Base-by-base conservation (phyloP, 140 eudicot genomes). In the Stevia rebaudiana region DNA sequence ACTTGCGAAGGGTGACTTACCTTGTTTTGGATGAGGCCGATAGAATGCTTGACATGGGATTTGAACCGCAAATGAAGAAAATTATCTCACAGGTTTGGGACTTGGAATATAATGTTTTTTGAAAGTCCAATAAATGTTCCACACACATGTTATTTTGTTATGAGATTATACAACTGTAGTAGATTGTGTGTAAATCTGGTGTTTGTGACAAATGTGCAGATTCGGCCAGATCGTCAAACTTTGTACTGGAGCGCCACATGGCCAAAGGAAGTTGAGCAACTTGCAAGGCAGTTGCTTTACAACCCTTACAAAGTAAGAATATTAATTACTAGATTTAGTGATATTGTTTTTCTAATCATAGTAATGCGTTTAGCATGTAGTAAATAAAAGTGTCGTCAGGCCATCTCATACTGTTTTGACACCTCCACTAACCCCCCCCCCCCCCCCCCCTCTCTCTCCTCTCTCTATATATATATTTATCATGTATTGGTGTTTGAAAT, bases 181-280 rank as follows among this genome's bases (percentile, higher is more conserved):
- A 36, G n/a, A 19, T 5, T 6, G 36, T 21, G 25, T 8, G 1
- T 8, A 31, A 16, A 56, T 31, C 12, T 56, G 43, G 31, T 8
- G 5, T 49, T 6, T 31, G 15, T 10, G 22, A 40, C 9, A 18
- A 56, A 8, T 37, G 44, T 81, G 65, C 86, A 91, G 98, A 91
- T 91, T 13, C 95, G 96, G n/a, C 98, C 98, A 47, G 96, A 87
- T 67, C 96, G 98, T 81, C 98, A 91, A 74, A 91, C 98, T 8
- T 74, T 91, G 72, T 81, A 78, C 67, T 91, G 96, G 96, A 91
- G 96, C 83, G 98, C 98, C 56, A 91, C 96, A 3, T 91, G 98
- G 98, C 98, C 98, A 39, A 91, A 91, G 71, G 98, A 91, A 68
- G 98, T 91, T 72, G 96, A 87, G 66, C 89, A 73, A 46, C 95